Evolutionary conservation across 768 basidiomycete species (phyloP), one percentile per base, ranked within the genome.

Genomic region (Suillus bovinus): DNA sequence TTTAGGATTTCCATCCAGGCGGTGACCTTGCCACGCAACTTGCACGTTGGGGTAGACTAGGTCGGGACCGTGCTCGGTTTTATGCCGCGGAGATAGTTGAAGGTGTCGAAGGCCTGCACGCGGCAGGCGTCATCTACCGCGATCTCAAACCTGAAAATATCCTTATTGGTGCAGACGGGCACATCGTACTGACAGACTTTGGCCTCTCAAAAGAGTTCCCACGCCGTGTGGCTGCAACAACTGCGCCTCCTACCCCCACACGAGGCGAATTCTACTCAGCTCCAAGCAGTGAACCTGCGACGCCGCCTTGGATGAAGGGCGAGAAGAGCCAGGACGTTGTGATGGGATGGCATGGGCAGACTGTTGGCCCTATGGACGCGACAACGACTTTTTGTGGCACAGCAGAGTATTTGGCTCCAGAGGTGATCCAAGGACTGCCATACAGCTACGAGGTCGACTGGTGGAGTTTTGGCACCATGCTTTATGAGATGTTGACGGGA

Each of bases 401-500:
- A n/a, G 94, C 94, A 4, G 94, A 96, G 76, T 97, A 97, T 68
- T 84, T 97, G 8, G 94, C 97, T 14, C 97, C 97, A 0, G 96
- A 99, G 77, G 95, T 99, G 50, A 94, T 99, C 67, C 91, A 94
- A 69, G 93, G 95, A 1, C 74, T 91, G 68, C 84, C 88, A 22
- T 96, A 99, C 72, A 89, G 89, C 66, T 99, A 94, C 70, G 93
- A 95, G 67, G 94, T 96, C 24, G 96, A 99, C 73, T 96, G 94
- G 93, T 99, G 95, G 96, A 93, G 90, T 66, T 91, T 96, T 69
- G 96, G 96, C 39, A 98, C 96, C 64, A 96, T 99, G 91, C 78
- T 99, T 63, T 94, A 93, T 73, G 96, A 99, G 80, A 96, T 97
- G 91, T 78, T 99, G 76, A 92, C 93, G 42, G 96, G 96, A 31